These are phyloP conservation scores for Paramyrothecium sp. DNA, from an alignment of 2,329 filamentous ascomycete genomes.

Conservation along the genomic window DNA sequence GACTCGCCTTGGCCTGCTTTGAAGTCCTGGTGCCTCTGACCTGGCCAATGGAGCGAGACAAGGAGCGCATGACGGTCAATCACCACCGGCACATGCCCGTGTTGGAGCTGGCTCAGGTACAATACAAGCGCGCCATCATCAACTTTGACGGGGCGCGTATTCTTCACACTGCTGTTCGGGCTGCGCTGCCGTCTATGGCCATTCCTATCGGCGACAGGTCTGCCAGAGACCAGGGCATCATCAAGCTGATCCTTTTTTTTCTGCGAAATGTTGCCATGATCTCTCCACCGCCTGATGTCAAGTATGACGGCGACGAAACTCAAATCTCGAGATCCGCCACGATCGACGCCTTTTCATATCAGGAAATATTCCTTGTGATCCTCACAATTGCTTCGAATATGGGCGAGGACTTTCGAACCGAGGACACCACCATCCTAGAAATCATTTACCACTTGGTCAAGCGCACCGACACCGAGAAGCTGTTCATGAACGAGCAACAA, in stretches of 20 bases:
- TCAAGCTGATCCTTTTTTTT: slow-evolving; percentile 87
- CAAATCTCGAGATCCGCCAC: slow-evolving; percentile 85
- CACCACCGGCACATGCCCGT: slow-evolving; percentile 91
- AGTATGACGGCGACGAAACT: slow-evolving; percentile 83
- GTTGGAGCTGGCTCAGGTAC: slow-evolving; percentile 80
- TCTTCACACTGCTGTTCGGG: slow-evolving; percentile 75
- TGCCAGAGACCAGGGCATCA: slow-evolving; percentile 82
- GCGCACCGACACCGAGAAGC: slow-evolving; percentile 76
- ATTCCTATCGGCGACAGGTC: slow-evolving; percentile 72
- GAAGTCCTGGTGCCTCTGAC: slow-evolving; percentile 91
- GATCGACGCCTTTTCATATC: slow-evolving; percentile 84
- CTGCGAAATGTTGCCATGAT: slow-evolving; percentile 88
- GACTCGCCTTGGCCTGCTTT: slow-evolving; percentile 80
- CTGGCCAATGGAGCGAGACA: slow-evolving; percentile 83
- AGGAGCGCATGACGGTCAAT: slow-evolving; percentile 83
- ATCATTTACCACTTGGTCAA: slow-evolving; percentile 92
- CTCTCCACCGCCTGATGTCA: slow-evolving; percentile 66
- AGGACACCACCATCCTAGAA: slow-evolving; percentile 88
- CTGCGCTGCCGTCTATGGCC: slow-evolving; percentile 84
- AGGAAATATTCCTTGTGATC: slow-evolving; percentile 85
- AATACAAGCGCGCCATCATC: slow-evolving; percentile 86
- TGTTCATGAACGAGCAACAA: slow-evolving; percentile 82
- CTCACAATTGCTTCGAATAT: slow-evolving; percentile 89
- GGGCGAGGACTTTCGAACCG: slow-evolving; percentile 85
- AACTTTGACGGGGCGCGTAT: slow-evolving; percentile 78